Conservation (phyloP, 805 yeast species). For the Maudiozyma serrabonitensis region DNA sequence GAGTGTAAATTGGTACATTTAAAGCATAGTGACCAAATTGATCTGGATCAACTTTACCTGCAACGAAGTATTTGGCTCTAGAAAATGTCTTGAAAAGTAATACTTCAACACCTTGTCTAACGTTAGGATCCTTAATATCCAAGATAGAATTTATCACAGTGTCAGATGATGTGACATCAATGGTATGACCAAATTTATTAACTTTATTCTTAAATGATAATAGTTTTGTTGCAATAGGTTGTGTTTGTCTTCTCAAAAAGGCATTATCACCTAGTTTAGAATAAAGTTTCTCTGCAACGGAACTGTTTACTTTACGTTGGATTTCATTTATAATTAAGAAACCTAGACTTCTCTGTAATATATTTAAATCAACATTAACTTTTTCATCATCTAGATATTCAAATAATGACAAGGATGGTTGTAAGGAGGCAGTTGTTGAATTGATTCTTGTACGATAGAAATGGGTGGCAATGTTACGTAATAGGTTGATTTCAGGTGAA, state of each 20-base stretch:
- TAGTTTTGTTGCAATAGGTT: conserved; percentile 73
- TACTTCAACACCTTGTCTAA: conserved; percentile 68
- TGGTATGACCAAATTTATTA: conserved; percentile 49
- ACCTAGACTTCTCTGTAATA: conserved; percentile 52
- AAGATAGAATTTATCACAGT: conserved; percentile 65
- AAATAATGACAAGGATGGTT: conserved; percentile 48
- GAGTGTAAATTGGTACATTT: conserved; percentile 80
- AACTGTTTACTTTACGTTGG: conserved; percentile 68
- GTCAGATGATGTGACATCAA: conserved; percentile 69
- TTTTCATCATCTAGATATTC: conserved; percentile 82
- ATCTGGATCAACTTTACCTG: conserved; percentile 78
- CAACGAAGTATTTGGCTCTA: conserved; percentile 78
- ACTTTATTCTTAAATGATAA: conserved; percentile 71
- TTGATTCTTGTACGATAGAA: conserved; percentile 21
- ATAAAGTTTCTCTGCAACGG: conserved; percentile 73
- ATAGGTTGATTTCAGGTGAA: conserved; percentile 7
- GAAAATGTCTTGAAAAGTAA: conserved; percentile 72
- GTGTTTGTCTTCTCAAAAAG: conserved; percentile 75
- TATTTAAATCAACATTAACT: conserved; percentile 59
- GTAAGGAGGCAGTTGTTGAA: conserved; percentile 9
- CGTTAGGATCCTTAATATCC: conserved; percentile 47
- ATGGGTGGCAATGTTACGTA: conserved; percentile 18
- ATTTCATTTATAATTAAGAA: conserved; percentile 62
- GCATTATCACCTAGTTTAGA: conserved; percentile 73
- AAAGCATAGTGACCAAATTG: conserved; percentile 70